Evolutionary conservation across 768 basidiomycete genomes (phyloP).

Genomic region (Amanita rimosa): DNA sequence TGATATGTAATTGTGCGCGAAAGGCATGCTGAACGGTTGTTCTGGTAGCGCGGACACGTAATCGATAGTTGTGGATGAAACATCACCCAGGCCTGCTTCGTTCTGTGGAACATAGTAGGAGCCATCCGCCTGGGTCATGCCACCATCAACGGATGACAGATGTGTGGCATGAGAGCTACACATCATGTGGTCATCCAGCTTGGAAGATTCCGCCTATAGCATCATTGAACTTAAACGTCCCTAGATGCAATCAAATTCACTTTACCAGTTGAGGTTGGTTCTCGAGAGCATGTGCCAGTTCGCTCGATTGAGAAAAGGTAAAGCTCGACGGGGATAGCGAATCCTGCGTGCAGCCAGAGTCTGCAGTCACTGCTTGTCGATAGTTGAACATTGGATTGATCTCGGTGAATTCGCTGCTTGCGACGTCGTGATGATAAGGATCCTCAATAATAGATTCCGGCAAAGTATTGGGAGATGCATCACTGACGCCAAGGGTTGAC

Average conservation of each 20-base stretch:
- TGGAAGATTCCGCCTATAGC: not conserved
- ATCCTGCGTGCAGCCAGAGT: conserved; percentile 14
- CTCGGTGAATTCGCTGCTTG: conserved; percentile 6
- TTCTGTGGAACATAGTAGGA: not conserved
- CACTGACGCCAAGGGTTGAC: conserved; percentile 30
- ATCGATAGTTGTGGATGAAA: not conserved
- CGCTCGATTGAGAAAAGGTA: conserved; percentile 16
- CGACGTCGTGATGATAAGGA: conserved; percentile 13
- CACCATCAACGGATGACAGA: not conserved
- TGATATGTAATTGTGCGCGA: not conserved
- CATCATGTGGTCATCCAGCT: conserved; percentile 4
- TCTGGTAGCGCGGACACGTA: not conserved
- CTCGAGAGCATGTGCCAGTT: conserved; percentile 17
- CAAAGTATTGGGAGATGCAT: conserved; percentile 11
- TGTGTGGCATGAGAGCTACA: not conserved
- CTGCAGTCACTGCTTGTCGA: conserved; percentile 12
- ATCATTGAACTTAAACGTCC: not conserved
- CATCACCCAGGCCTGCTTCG: not conserved
- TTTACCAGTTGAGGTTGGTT: conserved; percentile 16
- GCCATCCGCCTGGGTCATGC: not conserved
- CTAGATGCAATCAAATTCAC: not conserved
- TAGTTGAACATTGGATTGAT: not conserved
- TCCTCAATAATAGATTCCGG: conserved; percentile 4
- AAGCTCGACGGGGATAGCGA: conserved; percentile 8
- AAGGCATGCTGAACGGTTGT: not conserved